Evolutionary conservation across 108 stramenopile species (phyloP), one percentile per base, ranked within the genome.

Genomic region (Pseudonitzschia delicatissima): DNA sequence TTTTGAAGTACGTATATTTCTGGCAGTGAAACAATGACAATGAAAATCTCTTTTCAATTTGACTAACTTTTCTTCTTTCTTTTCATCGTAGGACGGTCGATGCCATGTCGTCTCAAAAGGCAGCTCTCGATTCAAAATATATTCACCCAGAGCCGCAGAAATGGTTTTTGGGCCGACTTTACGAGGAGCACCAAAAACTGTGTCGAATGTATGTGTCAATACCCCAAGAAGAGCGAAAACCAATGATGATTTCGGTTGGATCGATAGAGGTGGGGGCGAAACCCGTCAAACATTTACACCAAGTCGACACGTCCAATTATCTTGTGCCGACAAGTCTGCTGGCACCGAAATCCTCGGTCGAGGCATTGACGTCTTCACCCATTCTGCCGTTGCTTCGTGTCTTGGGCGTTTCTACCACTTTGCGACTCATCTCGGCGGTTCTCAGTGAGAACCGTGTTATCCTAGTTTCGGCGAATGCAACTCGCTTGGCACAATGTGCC

Each of bases 381-480:
- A 87, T 91, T 45, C 69, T 89, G 13, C 92, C 92, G 7, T 50
- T 94, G 12, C 57, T 94, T 13, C 83, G 88, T 13, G 88, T 77
- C 35, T 67, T 94, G 48, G 88, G 90, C 5, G 74, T 89, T 3
- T 59, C 73, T 5, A 76, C 87, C 70, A 72, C 87, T 26, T 49
- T 94, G 34, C 73, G 90, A 21, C 63, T 94, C 28, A 47, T 94
- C 9, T 82, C 80, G 52, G 93, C 87, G 3, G 66, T 91, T n/a
- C 28, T 91, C 25, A 87, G 87, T 36, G 93, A 94, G 64, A 73
- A 85, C 32, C 83, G 90, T 12, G 77, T 94, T 28, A 45, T 94
- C 1, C 42, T 94, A 39, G 67, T 87, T 18, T 91, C 90, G 23
- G 52, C 55, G 34, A 83, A 78, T 61, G 74, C 82, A 12, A 84